A percentile compares a stretch with the other conserved stretches of the same genome.
phyloP scores from a whole-genome alignment of 2,329 filamentous ascomycete species.

The Aspergillus texensis region DNA sequence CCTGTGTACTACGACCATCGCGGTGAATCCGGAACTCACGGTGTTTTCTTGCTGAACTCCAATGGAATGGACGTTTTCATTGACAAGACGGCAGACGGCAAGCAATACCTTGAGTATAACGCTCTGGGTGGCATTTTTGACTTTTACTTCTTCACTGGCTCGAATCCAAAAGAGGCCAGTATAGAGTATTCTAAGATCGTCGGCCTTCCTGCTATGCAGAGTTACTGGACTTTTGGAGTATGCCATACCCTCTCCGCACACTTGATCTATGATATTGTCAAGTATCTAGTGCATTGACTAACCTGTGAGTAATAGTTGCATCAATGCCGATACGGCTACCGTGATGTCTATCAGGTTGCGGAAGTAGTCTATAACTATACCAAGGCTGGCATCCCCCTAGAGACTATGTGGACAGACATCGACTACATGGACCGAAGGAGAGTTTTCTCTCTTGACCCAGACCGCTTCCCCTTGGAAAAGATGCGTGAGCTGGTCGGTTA shows the following conservation, averaged over 20 bases:
- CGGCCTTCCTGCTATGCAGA: slow-evolving; percentile 62
- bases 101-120: slow-evolving; percentile 79
- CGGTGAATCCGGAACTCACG: slow-evolving; percentile 58
- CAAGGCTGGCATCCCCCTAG: slow-evolving; percentile 44
- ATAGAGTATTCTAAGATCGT: slow-evolving; percentile 62
- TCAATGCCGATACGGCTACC: slow-evolving; percentile 67
- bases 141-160: slow-evolving; percentile 67
- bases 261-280: no score
- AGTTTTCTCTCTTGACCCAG: slow-evolving; percentile 44
- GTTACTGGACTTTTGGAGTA: slow-evolving; percentile 66
- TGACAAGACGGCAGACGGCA: slow-evolving; percentile 59
- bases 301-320: slow-evolving; percentile 45
- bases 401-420: slow-evolving; percentile 51
- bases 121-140: slow-evolving; percentile 76
- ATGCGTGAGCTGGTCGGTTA: slow-evolving; percentile 68
- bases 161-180: slow-evolving; percentile 60
- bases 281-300: neutral
- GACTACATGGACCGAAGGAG: slow-evolving; percentile 45
- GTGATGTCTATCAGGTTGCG: slow-evolving; percentile 48
- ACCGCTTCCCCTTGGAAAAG: slow-evolving; percentile 42
- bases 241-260: slow-evolving; percentile 9
- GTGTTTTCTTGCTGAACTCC: slow-evolving; percentile 70
- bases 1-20: slow-evolving; percentile 77
- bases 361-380: slow-evolving; percentile 49
- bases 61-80: slow-evolving; percentile 80